phyloP scores from a whole-genome alignment of 2,329 filamentous ascomycete genomes.

The Xylariales sp. region DNA sequence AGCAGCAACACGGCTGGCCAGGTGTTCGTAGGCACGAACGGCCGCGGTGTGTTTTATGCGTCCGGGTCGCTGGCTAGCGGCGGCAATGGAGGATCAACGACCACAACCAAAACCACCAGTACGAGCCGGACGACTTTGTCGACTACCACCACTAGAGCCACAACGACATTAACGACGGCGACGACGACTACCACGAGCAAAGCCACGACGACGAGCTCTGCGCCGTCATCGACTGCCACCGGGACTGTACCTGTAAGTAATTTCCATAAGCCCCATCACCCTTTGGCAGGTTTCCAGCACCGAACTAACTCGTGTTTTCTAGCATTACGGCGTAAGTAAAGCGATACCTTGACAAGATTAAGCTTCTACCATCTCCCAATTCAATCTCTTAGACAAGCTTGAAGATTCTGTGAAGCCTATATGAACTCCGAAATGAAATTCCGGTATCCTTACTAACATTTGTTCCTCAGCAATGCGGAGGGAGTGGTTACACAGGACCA shows the following conservation, averaged over 20 bases:
- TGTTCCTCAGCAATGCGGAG: constrained; percentile 38
- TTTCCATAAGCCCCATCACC: constrained; percentile 6
- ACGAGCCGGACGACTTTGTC: neutral
- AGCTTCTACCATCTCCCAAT: neutral
- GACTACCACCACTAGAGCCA: constrained; percentile 18
- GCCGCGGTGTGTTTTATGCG: constrained; percentile 59
- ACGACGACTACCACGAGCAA: constrained; percentile 11
- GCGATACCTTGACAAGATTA: neutral
- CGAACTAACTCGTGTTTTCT: neutral
- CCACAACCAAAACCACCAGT: neutral
- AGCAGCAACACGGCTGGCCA: constrained; percentile 59
- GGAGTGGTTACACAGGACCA: constrained; percentile 37
- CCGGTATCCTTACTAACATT: constrained; percentile 7
- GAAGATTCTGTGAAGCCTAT: too few species aligned
- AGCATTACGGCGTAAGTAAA: constrained; percentile 32
- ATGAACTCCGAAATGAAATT: neutral
- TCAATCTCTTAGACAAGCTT: neutral
- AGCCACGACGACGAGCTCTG: constrained; percentile 14
- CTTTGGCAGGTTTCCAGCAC: neutral
- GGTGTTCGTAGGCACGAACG: constrained; percentile 64
- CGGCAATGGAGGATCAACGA: constrained; percentile 4
- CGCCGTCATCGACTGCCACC: constrained; percentile 19
- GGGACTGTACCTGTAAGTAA: constrained; percentile 25
- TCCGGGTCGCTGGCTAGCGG: constrained; percentile 37
- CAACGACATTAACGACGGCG: constrained; percentile 20